Evolutionary conservation across 352 stramenopile genomes (phyloP), one percentile per base, ranked within the genome.

Genomic region (Pythium periplocum): DNA sequence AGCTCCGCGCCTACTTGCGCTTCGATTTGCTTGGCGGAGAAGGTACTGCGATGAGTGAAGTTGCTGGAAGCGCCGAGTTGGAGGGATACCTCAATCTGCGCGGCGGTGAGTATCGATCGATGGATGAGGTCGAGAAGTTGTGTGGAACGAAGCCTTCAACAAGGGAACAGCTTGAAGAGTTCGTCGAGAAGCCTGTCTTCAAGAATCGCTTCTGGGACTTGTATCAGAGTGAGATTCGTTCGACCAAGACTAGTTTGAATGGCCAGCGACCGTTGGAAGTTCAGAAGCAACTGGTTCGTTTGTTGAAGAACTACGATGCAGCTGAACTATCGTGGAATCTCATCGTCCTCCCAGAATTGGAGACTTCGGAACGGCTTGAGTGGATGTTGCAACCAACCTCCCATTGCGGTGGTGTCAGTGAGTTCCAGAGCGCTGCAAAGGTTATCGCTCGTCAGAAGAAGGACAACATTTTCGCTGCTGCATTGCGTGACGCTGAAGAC

Each of bases 1-100:
- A 97, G 63, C 96, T 97, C 44, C 64, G 94, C 12, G 68, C 93
- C 9, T 77, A 69, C 44, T 51, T 62, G 11, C 57, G 52, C 38
- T 57, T 61, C 51, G 59, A 65, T 44, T 37, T 66, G 50, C 40
- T 57, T 11, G 53, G 42, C 38, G 55, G 17, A 26, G 17, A 59
- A 11, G 60, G 51, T 6, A 45, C 46, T 39, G 55, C 54, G 1
- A 43, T 48, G 36, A 51, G 32, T 26, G 57, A 62, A 33, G 46
- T 55, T 35, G 39, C 43, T 37, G 55, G 55, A 26, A 68, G 59
- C 30, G 59, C 50, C 1, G 59, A 72, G 44, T 43, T 77, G 11
- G 51, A 70, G 1, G 68, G 68, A 3, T 69, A 60, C 6, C 51
- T 77, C 12, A 69, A 77, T 50, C 50, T 77, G 44, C 68, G 61